phyloP scores from a whole-genome alignment of 805 yeast genomes.

The Komagataella kurtzmanii region DNA sequence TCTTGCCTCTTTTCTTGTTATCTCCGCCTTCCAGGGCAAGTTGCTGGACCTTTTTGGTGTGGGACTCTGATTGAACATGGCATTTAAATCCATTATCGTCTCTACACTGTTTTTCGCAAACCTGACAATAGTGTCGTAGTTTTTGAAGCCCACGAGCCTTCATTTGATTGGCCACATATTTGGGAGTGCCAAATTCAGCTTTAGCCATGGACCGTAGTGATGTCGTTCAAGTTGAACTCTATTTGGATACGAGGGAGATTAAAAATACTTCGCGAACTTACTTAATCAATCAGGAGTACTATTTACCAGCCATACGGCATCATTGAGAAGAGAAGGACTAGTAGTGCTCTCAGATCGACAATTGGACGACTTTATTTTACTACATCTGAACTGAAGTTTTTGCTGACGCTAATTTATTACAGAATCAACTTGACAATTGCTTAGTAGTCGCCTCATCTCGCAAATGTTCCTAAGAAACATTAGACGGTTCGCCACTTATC shows the following conservation, averaged over 20 bases:
- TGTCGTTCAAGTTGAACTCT: not conserved
- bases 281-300: not conserved
- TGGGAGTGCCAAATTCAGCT: constrained; percentile 56
- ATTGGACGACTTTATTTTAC: no score
- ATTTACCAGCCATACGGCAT: no score
- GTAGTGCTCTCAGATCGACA: no score
- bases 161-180: constrained; percentile 60
- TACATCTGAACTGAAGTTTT: not conserved
- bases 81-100: constrained; percentile 93
- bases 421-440: not conserved
- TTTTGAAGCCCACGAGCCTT: constrained; percentile 79
- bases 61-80: constrained; percentile 77
- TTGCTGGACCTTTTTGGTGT: constrained; percentile 40
- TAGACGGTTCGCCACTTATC: not conserved
- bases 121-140: constrained; percentile 78
- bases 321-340: no score
- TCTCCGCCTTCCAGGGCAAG: constrained; percentile 25
- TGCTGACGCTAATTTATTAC: not conserved
- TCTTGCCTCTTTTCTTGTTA: constrained; percentile 16
- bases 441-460: no score
- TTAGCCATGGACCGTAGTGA: constrained; percentile 25
- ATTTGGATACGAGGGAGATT: not conserved
- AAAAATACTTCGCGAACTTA: not conserved
- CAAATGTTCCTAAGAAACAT: not conserved
- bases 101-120: constrained; percentile 86